Percentiles rank a stretch among this genome's conserved stretches.
phyloP scores from a whole-genome alignment of 208 protist genomes.

The Spongospora subterranea region DNA sequence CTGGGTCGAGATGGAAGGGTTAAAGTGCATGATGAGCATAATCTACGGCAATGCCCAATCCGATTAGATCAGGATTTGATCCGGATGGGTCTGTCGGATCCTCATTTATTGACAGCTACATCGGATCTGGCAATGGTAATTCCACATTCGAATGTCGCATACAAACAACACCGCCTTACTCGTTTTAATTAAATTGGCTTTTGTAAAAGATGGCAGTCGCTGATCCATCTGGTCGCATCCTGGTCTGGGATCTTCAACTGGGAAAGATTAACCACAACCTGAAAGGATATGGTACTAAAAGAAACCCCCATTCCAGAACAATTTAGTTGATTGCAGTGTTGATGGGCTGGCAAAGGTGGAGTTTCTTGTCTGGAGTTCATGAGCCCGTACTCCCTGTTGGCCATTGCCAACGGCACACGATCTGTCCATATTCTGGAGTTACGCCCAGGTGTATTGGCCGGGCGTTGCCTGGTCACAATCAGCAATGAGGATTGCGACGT shows the following conservation, averaged over 20 bases:
- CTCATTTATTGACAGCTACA: not conserved
- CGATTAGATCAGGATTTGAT: not conserved
- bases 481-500: not conserved
- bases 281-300: not conserved
- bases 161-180: too few relatives aligned
- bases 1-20: not conserved
- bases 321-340: not conserved
- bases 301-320: not conserved
- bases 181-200: not conserved
- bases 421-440: not conserved
- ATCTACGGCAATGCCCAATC: not conserved
- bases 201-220: not conserved
- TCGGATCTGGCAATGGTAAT: not conserved
- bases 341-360: not conserved
- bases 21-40: not conserved
- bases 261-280: not conserved
- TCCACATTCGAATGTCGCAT: too few relatives aligned
- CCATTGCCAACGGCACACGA: conserved; percentile 22
- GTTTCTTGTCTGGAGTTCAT: not conserved
- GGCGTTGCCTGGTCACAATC: not conserved
- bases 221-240: not conserved
- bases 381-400: not conserved
- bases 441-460: not conserved
- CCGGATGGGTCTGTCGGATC: not conserved
- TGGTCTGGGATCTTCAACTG: not conserved